Conservation (phyloP, 2,329 filamentous ascomycete genomes). For the Xylaria arbuscula region DNA sequence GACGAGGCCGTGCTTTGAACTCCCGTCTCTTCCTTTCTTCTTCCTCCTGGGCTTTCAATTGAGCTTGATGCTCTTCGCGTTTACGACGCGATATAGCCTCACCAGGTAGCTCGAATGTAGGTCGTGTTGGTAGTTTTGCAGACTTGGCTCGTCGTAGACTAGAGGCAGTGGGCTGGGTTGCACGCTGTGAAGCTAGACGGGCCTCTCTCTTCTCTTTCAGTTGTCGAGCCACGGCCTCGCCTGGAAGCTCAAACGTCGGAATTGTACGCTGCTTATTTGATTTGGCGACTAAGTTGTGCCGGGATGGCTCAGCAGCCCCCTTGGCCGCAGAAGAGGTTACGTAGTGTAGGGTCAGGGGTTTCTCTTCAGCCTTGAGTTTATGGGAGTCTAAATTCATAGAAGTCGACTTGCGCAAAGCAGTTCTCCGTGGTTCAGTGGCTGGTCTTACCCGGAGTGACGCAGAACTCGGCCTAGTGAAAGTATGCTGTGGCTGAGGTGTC, state of each 20-base stretch:
- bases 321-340: conserved; percentile 47
- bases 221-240: conserved; percentile 66
- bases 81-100: conserved; percentile 69
- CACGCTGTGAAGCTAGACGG: conserved; percentile 56
- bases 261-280: conserved; percentile 66
- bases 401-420: conserved; percentile 56
- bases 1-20: conserved; percentile 71
- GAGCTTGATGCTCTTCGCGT: conserved; percentile 64
- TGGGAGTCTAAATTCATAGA: conserved; percentile 54
- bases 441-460: conserved; percentile 58
- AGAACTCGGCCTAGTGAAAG: conserved; percentile 48
- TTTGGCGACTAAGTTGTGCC: conserved; percentile 60
- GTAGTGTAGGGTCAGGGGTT: conserved; percentile 40
- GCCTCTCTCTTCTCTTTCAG: conserved; percentile 57
- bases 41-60: conserved; percentile 67
- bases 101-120: conserved; percentile 71
- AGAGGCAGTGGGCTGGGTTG: conserved; percentile 46
- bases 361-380: conserved; percentile 45
- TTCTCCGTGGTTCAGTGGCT: conserved; percentile 49
- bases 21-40: conserved; percentile 69
- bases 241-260: conserved; percentile 70
- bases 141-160: conserved; percentile 61
- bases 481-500: conserved; percentile 45
- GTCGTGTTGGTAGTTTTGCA: conserved; percentile 62
- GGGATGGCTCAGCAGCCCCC: conserved; percentile 57